phyloP scores from a whole-genome alignment of 2,329 filamentous ascomycete genomes.

The Byssoonygena ceratinophila region DNA sequence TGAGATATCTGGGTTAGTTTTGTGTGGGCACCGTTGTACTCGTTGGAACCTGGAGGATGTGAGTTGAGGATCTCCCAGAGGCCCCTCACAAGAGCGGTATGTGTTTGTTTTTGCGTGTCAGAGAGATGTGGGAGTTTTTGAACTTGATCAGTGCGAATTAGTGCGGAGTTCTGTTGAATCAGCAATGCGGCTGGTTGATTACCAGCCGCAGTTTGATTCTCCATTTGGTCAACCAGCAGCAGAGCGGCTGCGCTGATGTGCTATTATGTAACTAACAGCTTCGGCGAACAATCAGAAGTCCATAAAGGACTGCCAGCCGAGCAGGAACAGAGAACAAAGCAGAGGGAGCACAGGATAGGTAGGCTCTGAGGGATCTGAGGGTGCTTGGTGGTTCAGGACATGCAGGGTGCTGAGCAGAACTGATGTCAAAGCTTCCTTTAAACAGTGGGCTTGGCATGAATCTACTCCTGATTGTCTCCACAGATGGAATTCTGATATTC shows the following conservation, averaged over 20 bases:
- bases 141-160: conserved; percentile 46
- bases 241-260: neutral
- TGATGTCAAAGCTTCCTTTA: neutral
- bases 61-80: conserved; percentile 46
- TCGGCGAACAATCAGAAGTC: neutral
- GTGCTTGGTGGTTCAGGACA: neutral
- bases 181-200: conserved; percentile 20
- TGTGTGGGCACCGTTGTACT: conserved; percentile 42
- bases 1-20: conserved; percentile 44
- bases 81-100: conserved; percentile 43
- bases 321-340: neutral
- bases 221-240: conserved; percentile 9
- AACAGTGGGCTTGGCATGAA: neutral
- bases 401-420: neutral
- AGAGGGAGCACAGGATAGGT: neutral
- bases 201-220: conserved; percentile 15
- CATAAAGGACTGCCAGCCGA: neutral
- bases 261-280: neutral
- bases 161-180: conserved; percentile 34
- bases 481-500: no score
- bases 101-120: conserved; percentile 46
- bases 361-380: neutral
- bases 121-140: conserved; percentile 44
- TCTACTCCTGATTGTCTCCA: neutral
- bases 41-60: conserved; percentile 39